A percentile compares a stretch with the other conserved stretches of the same genome.
Evolutionary conservation across 2,329 filamentous ascomycete genomes (phyloP).

Genomic region (Stemphylium beticola): DNA sequence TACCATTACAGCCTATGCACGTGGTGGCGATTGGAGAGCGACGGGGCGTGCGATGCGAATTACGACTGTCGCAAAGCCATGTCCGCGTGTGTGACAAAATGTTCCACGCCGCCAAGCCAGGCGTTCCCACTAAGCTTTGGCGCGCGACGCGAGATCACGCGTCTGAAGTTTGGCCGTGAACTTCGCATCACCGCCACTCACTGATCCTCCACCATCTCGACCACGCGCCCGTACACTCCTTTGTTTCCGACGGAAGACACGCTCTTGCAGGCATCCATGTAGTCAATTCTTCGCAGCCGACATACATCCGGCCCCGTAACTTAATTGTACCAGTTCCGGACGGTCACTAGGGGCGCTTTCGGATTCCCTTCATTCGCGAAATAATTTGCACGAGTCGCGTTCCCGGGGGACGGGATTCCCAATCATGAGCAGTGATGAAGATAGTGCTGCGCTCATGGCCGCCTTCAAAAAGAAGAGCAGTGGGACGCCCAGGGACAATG

Average conservation of each 20-base stretch:
- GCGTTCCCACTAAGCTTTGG: slow-evolving; percentile 2
- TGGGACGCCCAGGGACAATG: neutral
- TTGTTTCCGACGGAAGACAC: neutral
- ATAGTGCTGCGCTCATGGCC: slow-evolving; percentile 34
- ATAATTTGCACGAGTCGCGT: no score
- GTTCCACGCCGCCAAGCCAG: slow-evolving; percentile 8
- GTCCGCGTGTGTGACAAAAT: slow-evolving; percentile 5
- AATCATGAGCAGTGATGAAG: slow-evolving; percentile 36
- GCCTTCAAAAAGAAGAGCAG: slow-evolving; percentile 29
- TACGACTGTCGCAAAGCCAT: neutral
- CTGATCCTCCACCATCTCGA: neutral
- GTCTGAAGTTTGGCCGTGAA: slow-evolving; percentile 2
- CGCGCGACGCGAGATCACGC: slow-evolving; percentile 21
- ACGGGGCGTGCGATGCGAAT: neutral
- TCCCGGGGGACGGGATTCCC: no score
- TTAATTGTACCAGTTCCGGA: no score
- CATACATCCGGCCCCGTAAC: neutral
- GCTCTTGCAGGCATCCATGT: neutral
- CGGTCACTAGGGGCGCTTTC: no score
- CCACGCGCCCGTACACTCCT: neutral
- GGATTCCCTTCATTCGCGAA: no score
- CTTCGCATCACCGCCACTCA: neutral
- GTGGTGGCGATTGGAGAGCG: neutral
- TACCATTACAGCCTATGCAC: slow-evolving; percentile 26
- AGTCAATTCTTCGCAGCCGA: neutral